Base-by-base conservation (phyloP, 176 grass and related monocot species). In the Lolium perenne region DNA sequence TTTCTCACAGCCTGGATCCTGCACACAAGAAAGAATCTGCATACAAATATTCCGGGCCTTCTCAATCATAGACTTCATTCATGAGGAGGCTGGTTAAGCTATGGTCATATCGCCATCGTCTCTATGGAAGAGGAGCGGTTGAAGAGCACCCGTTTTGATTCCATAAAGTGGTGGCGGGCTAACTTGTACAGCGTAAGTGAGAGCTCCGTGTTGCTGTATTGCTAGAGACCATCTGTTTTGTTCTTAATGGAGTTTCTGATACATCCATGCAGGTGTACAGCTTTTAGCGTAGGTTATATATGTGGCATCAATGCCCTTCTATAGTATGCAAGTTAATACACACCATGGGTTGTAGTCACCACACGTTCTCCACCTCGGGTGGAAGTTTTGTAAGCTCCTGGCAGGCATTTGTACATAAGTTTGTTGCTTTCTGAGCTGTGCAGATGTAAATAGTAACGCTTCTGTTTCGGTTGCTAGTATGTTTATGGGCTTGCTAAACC, bases 1-100 rank as follows among this genome's bases (percentile, higher is more conserved):
- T 79, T 86, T 77, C 82, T 65, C 83, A 72, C 90, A 98, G 94
- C 82, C 90, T 98, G 53, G 97, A 98, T 96, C 97, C 97, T 91
- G 94, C 95, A 53, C 94, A 83, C 82, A 98, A 96, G 85, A 98
- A 86, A 89, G 97, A 95, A 90, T 98, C 97, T 3, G 86, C 84
- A 65, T 93, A 91, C 78, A 98, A 98, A 88, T 98, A 98, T 78
- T 35, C 51, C 1, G 97, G 94, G 54, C 85, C 97, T 54, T 91
- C 97, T 80, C 82, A 85, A 78, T 83, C 38, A 18, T 98, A 93
- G 87, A 3, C 15, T 74, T 78, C 23, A 50, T 71, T 74, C 20
- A 78, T 10, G 76, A 88, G 76, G 64, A 77, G 48, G 59, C 60
- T 53, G 40, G 49, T 29, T 88, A 81, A 49, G 61, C 46, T 41